Evolutionary conservation across 2,329 filamentous ascomycete genomes (phyloP).

Genomic region (Emergomyces pasteurianus): DNA sequence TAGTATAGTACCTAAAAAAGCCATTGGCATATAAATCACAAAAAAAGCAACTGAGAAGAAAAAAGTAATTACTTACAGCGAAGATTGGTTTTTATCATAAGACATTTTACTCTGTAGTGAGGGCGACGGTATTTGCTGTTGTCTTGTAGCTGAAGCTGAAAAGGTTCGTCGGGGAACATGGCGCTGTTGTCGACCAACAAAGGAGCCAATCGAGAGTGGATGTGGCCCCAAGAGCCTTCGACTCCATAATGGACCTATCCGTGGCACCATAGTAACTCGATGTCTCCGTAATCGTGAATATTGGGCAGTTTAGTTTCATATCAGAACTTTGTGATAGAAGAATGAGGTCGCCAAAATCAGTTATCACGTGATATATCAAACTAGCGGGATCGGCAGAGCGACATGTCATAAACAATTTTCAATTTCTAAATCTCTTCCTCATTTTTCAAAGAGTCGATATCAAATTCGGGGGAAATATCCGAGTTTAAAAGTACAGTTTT

Average conservation of each 20-base stretch:
- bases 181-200: slow-evolving; percentile 11
- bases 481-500: not conserved
- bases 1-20: slow-evolving; percentile 46
- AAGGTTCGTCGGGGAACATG: slow-evolving; percentile 21
- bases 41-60: not conserved
- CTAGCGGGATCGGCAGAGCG: no score
- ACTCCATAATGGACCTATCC: slow-evolving; percentile 16
- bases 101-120: slow-evolving; percentile 25
- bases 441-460: no score
- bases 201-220: slow-evolving; percentile 6
- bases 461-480: no score
- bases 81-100: slow-evolving; percentile 42
- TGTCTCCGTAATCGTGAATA: not conserved
- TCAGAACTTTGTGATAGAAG: not conserved
- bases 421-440: no score
- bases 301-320: not conserved
- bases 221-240: slow-evolving; percentile 11
- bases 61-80: slow-evolving; percentile 31
- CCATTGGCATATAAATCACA: slow-evolving; percentile 4
- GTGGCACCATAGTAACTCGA: slow-evolving; percentile 18
- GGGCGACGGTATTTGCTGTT: slow-evolving; percentile 17
- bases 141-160: slow-evolving; percentile 20
- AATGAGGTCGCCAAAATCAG: no score
- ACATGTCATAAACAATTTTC: no score
- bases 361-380: not conserved